Conservation (phyloP, 495 filamentous ascomycete genomes). For the Aspergillus heteromorphus region DNA sequence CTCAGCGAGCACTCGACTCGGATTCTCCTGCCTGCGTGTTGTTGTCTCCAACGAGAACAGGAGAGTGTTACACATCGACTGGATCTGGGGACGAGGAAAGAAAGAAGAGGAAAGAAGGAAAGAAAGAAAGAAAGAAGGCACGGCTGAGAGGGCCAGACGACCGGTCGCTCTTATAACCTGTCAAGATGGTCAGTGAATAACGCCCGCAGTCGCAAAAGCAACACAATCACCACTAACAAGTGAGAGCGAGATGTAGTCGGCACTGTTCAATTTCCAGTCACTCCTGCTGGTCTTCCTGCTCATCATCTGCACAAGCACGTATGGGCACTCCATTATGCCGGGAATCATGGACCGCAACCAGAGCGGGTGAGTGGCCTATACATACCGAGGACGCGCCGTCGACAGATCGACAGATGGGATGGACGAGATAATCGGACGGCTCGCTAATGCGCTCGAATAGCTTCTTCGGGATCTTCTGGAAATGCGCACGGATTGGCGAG, state of each 20-base stretch:
- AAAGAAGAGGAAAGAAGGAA: neutral
- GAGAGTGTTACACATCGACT: too few species aligned
- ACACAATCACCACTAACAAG: neutral
- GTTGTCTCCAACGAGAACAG: too few species aligned
- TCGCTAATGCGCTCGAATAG: constrained; percentile 37
- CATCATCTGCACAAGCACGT: constrained; percentile 90
- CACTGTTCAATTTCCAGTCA: constrained; percentile 96
- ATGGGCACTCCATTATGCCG: constrained; percentile 85
- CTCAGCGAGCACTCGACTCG: too few species aligned
- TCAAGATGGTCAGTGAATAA: constrained; percentile 21
- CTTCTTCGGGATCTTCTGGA: constrained; percentile 90
- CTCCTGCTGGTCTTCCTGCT: constrained; percentile 90
- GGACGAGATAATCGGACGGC: too few species aligned
- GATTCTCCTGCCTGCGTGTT: too few species aligned
- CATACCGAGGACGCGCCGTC: too few species aligned
- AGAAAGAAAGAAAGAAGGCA: neutral
- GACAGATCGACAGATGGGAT: too few species aligned
- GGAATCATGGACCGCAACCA: constrained; percentile 91
- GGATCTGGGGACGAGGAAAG: too few species aligned
- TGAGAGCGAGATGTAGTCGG: constrained; percentile 58
- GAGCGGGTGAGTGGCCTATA: constrained; percentile 58
- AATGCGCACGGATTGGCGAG: constrained; percentile 90
- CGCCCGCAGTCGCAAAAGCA: neutral
- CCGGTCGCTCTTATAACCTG: neutral
- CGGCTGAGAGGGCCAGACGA: neutral